Conservation (phyloP, 768 basidiomycete genomes). For the Lanmaoa rubissima region DNA sequence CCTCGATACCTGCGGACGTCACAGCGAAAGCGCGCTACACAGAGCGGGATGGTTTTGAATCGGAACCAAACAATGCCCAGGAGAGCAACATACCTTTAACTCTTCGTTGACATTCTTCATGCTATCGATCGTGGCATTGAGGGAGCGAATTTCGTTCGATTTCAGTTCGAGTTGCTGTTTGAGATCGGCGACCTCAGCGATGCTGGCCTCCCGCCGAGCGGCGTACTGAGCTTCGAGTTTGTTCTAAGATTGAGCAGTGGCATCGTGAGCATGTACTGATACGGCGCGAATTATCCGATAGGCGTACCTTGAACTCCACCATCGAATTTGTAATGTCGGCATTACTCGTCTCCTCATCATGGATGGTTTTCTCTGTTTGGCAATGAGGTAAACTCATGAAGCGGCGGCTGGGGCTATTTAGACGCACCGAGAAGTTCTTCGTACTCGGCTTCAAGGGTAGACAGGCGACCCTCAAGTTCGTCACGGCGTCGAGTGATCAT, state of each 20-base stretch:
- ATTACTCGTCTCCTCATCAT: slow-evolving; percentile 84
- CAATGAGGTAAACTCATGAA: slow-evolving; percentile 9
- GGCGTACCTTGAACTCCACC: slow-evolving; percentile 80
- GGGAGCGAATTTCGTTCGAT: slow-evolving; percentile 75
- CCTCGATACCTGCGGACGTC: slow-evolving; percentile 95
- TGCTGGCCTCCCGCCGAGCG: slow-evolving; percentile 86
- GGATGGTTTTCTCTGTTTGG: slow-evolving; percentile 80
- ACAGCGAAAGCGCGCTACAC: slow-evolving; percentile 91
- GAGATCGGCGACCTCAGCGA: slow-evolving; percentile 80
- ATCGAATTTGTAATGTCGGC: slow-evolving; percentile 82
- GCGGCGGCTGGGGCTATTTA: not conserved
- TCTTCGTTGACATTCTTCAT: slow-evolving; percentile 97
- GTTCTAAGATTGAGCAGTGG: slow-evolving; percentile 46
- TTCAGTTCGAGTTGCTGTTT: slow-evolving; percentile 88
- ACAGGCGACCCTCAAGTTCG: slow-evolving; percentile 81
- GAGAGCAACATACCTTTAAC: slow-evolving; percentile 72
- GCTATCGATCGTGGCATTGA: slow-evolving; percentile 86
- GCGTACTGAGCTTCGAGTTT: slow-evolving; percentile 94
- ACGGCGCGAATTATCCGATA: not conserved
- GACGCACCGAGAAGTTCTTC: slow-evolving; percentile 90
- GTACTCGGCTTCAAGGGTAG: slow-evolving; percentile 86
- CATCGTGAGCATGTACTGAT: not conserved
- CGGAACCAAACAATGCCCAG: slow-evolving; percentile 5
- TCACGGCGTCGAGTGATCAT: slow-evolving; percentile 77
- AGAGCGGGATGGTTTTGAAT: not conserved